Conservation (phyloP, 805 yeast genomes). For the Starmerella gropengiesseri region DNA sequence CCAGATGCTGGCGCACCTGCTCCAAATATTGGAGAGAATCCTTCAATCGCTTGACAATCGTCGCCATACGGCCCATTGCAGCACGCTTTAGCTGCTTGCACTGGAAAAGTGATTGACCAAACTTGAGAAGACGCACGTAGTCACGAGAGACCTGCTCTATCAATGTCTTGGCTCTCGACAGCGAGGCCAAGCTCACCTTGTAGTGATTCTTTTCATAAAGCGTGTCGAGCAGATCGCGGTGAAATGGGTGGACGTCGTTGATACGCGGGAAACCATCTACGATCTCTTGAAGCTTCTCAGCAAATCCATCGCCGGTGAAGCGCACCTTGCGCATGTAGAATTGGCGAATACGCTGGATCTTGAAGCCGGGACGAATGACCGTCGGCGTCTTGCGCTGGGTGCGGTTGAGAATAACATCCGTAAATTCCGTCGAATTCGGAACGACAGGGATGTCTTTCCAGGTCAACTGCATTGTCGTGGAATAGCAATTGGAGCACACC, state of each 20-base stretch:
- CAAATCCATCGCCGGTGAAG: slow-evolving; percentile 91
- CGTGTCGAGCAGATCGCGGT: slow-evolving; percentile 95
- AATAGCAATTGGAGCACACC: slow-evolving; percentile 1
- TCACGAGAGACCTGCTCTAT: slow-evolving; percentile 95
- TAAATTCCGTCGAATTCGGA: slow-evolving; percentile 79
- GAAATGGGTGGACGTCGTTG: slow-evolving; percentile 96
- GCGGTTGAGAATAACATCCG: slow-evolving; percentile 92
- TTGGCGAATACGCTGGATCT: slow-evolving; percentile 89
- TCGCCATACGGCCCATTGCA: slow-evolving; percentile 99
- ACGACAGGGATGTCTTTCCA: slow-evolving; percentile 98
- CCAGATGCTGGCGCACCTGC: slow-evolving; percentile 98
- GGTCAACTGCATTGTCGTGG: slow-evolving; percentile 70
- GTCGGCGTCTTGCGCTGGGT: slow-evolving; percentile 99
- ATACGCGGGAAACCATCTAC: slow-evolving; percentile 88
- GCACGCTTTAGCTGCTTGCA: slow-evolving; percentile 98
- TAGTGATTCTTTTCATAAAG: slow-evolving; percentile 96
- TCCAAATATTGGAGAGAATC: slow-evolving; percentile 89
- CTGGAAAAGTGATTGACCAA: slow-evolving; percentile 95
- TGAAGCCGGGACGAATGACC: slow-evolving; percentile 94
- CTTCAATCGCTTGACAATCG: slow-evolving; percentile 87
- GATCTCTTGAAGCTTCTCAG: slow-evolving; percentile 80
- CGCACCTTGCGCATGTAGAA: slow-evolving; percentile 97
- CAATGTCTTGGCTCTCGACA: slow-evolving; percentile 84
- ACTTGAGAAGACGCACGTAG: slow-evolving; percentile 84
- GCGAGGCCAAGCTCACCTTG: slow-evolving; percentile 90